A percentile compares a stretch with the other conserved stretches of the same genome.
Evolutionary conservation across 202 grass and related monocot genomes (phyloP).

Genomic region (Musa balbisiana): DNA sequence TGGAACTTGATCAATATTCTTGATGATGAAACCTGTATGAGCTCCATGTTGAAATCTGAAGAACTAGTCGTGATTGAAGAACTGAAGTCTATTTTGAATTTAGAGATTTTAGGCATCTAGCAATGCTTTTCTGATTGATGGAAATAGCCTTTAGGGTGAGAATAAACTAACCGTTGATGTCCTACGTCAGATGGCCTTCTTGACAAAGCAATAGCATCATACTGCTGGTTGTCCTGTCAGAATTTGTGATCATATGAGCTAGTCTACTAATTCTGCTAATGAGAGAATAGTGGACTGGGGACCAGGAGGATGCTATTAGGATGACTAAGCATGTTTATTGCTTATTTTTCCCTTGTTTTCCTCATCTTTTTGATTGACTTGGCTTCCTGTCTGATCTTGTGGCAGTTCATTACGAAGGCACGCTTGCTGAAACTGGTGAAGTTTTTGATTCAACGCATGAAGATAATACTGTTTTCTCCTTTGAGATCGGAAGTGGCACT

Average conservation of each 20-base stretch:
- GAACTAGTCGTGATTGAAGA: too few relatives aligned
- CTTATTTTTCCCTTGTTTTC: not conserved
- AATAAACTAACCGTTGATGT: not conserved
- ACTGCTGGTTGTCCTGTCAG: not conserved
- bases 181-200: not conserved
- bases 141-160: not conserved
- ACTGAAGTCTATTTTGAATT: not conserved
- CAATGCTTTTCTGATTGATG: too few relatives aligned
- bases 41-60: too few relatives aligned
- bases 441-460: constrained; percentile 94
- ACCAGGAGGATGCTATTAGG: not conserved
- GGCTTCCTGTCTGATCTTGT: constrained; percentile 19
- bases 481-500: constrained; percentile 71
- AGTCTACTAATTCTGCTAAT: not conserved
- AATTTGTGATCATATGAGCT: not conserved
- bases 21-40: too few relatives aligned
- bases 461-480: constrained; percentile 92
- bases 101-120: not conserved
- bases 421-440: constrained; percentile 74
- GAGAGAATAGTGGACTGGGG: not conserved
- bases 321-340: not conserved
- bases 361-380: not conserved
- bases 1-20: too few relatives aligned
- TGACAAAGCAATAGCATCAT: not conserved
- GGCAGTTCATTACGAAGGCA: constrained; percentile 92